Conservation (phyloP, 495 filamentous ascomycete species). For the Talaromyces nanjingensis region DNA sequence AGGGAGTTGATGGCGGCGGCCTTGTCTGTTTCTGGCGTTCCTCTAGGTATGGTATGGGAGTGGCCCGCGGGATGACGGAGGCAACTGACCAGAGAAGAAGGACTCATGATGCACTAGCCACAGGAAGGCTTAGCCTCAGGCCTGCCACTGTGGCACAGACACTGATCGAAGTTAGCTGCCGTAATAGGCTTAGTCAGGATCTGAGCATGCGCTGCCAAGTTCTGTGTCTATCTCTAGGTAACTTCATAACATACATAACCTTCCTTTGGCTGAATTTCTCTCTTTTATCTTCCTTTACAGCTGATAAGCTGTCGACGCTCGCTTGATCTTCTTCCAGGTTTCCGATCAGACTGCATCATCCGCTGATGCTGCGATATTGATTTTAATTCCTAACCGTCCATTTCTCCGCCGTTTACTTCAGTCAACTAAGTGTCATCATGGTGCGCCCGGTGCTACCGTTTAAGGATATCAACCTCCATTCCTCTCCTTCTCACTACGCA, state of each 20-base stretch:
- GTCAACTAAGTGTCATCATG: conserved; percentile 43
- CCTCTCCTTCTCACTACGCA: conserved; percentile 84
- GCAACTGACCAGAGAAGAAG: background rate
- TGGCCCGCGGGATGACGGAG: conserved; percentile 7
- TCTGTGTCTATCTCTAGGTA: background rate
- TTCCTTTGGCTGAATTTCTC: background rate
- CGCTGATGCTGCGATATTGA: background rate
- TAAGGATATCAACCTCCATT: conserved; percentile 92
- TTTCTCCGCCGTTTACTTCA: background rate
- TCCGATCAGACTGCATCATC: background rate
- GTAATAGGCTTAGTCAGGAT: background rate
- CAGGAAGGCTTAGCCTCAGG: background rate
- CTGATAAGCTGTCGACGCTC: background rate
- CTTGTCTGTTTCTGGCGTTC: background rate
- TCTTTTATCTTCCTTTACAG: background rate
- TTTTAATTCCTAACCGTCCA: background rate
- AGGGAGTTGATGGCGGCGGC: background rate
- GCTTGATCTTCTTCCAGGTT: background rate
- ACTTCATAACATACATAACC: background rate
- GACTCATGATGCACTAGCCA: conserved; percentile 5
- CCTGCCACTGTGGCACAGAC: background rate
- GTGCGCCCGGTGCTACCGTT: conserved; percentile 62
- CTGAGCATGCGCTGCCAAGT: background rate
- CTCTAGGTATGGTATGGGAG: too few species aligned
- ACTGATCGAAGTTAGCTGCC: background rate